A percentile compares a stretch with the other conserved stretches of the same genome.
phyloP scores from a whole-genome alignment of 2,329 filamentous ascomycete genomes.

The Aspergillus carbonarius region DNA sequence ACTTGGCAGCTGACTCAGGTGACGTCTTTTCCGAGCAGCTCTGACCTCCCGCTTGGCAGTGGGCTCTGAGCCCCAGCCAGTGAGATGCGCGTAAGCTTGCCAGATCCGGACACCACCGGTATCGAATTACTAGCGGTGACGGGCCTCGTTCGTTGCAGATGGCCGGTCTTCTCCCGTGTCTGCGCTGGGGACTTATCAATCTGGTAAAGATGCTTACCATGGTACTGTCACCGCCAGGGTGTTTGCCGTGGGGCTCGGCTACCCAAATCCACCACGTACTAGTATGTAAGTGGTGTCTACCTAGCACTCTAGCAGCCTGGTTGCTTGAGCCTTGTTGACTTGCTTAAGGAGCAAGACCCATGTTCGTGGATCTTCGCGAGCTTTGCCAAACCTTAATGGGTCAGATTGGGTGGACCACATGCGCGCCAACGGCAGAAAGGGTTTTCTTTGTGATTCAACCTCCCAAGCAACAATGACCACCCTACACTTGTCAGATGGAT shows the following conservation, averaged over 20 bases:
- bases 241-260: neutral
- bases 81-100: neutral
- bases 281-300: too few species aligned
- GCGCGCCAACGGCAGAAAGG: neutral
- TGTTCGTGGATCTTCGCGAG: neutral
- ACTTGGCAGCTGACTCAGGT: neutral
- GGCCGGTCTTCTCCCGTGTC: neutral
- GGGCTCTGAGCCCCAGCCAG: neutral
- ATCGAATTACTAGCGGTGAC: neutral
- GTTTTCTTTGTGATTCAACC: neutral
- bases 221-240: neutral
- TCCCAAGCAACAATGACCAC: neutral
- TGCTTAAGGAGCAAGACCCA: neutral
- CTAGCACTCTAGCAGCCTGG: neutral
- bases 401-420: neutral
- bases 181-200: neutral
- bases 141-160: neutral
- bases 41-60: neutral
- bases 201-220: neutral
- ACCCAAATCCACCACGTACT: neutral
- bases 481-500: neutral
- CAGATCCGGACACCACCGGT: neutral
- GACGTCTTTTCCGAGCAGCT: neutral
- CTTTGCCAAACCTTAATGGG: neutral
- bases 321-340: too few species aligned